Base-by-base conservation (phyloP, 371 early-diverging fungal genomes). In the Rhizopus delemar region DNA sequence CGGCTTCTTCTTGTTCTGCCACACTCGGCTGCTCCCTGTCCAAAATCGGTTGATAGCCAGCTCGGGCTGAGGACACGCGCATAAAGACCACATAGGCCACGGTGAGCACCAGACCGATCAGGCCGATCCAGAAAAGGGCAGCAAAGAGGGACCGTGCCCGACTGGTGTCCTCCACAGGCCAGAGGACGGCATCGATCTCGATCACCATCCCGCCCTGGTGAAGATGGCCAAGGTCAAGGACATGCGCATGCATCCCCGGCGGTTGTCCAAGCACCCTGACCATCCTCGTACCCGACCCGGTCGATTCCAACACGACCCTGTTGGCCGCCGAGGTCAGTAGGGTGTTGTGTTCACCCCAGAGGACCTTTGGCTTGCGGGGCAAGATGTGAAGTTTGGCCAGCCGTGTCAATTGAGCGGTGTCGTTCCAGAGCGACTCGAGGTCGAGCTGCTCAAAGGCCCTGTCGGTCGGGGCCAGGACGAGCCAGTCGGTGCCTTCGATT, bases 381-480 rank as follows among this genome's bases (percentile, higher is more conserved):
- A 81, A 46, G 55, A 68, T 66, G 60, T 84, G 85, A 9, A 84
- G 41, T 36, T 66, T 69, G 5, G 79, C 82, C 8, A 84, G 49
- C 0, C 68, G 69, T 5, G 66, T 70, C 16, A 81, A 65, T 41
- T 74, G 73, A 1, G 74, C 74, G 1, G 58, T 66, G 41, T 84
- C 77, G 13, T 74, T 70, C 66, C 76, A 63, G 3, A 80, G 56
- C 0, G 65, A 60, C 32, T 75, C 69, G 9, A 84, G 60, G n/a
- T 74, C 72, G 71, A 65, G 83, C 82, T 0, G 85, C 85, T 22
- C 22, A 22, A 22, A 22, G 22, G 22, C 22, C 12, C 75, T 71
- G 46, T 85, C 81, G 0, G 76, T 77, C 0, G 85, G 85, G 0
- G 75, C 80, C 41, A 85, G 73, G 3, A 85, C 59, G 8, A 74